Percentiles rank a stretch among this genome's conserved stretches.
phyloP scores from a whole-genome alignment of 2,329 filamentous ascomycete species.

The Byssoonygena ceratinophila region DNA sequence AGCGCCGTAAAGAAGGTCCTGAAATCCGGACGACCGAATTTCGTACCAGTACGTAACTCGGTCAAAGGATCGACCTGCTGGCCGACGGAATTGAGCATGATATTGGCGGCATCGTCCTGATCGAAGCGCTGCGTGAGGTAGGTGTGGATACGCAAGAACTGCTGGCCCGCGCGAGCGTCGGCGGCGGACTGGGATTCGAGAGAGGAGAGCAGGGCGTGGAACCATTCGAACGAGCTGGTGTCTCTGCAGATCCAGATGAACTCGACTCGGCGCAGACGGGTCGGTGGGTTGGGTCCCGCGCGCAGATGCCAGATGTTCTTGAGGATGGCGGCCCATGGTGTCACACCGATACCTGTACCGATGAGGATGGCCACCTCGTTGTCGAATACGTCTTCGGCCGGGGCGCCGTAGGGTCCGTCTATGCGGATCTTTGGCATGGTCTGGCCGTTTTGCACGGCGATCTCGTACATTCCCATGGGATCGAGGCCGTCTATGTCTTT shows the following conservation, averaged over 20 bases:
- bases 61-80: conserved; percentile 81
- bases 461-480: conserved; percentile 94
- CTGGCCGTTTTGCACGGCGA: conserved; percentile 85
- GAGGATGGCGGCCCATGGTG: conserved; percentile 75
- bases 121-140: conserved; percentile 93
- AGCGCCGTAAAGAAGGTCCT: conserved; percentile 66
- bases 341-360: conserved; percentile 73
- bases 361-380: conserved; percentile 71
- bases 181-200: conserved; percentile 77
- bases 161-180: conserved; percentile 45
- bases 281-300: conserved; percentile 76
- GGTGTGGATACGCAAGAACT: conserved; percentile 96
- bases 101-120: conserved; percentile 86
- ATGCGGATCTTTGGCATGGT: conserved; percentile 83
- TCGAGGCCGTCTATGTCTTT: conserved; percentile 87
- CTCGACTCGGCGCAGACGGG: conserved; percentile 82
- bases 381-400: conserved; percentile 95
- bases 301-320: conserved; percentile 99
- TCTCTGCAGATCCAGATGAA: conserved; percentile 99
- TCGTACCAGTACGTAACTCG: conserved; percentile 77
- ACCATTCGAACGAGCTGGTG: conserved; percentile 95
- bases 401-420: conserved; percentile 91
- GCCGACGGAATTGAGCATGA: conserved; percentile 90
- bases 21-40: conserved; percentile 93
- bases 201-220: conserved; percentile 83